These are phyloP conservation scores for Leccinum griseonigrum DNA, from an alignment of 1,284 basidiomycete species.

Conservation along the genomic window DNA sequence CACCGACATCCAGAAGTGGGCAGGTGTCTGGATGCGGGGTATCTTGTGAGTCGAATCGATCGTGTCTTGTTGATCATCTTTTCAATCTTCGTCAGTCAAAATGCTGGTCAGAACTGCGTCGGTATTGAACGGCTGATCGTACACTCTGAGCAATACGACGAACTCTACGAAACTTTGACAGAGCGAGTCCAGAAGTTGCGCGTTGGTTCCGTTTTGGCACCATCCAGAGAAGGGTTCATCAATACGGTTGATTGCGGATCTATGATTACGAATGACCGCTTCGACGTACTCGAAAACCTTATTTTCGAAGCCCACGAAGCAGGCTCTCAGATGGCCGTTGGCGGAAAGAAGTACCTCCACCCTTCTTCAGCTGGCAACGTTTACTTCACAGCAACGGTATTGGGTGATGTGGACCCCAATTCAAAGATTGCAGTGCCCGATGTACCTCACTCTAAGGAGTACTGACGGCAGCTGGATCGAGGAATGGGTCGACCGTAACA, in stretches of 20 bases:
- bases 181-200: constrained; percentile 67
- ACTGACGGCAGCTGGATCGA: no score
- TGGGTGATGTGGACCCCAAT: constrained; percentile 74
- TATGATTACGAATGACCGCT: constrained; percentile 74
- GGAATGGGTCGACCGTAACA: no score
- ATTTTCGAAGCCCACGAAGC: constrained; percentile 69
- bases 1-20: constrained; percentile 69
- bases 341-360: constrained; percentile 64
- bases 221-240: constrained; percentile 62
- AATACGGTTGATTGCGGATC: constrained; percentile 75
- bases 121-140: constrained; percentile 94
- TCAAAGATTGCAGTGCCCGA: constrained; percentile 62
- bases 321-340: constrained; percentile 71
- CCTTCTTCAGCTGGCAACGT: constrained; percentile 64
- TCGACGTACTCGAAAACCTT: constrained; percentile 68
- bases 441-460: no score
- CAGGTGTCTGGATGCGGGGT: constrained; percentile 80
- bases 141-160: constrained; percentile 70
- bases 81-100: constrained; percentile 57
- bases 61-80: not conserved
- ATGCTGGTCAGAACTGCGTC: constrained; percentile 95
- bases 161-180: constrained; percentile 64
- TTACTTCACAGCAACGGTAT: constrained; percentile 87
- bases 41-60: constrained; percentile 66
- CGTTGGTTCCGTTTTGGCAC: constrained; percentile 65